These are phyloP conservation scores for Colletotrichum eleusines DNA, from an alignment of 2,329 filamentous ascomycete species.

Conservation along the genomic window DNA sequence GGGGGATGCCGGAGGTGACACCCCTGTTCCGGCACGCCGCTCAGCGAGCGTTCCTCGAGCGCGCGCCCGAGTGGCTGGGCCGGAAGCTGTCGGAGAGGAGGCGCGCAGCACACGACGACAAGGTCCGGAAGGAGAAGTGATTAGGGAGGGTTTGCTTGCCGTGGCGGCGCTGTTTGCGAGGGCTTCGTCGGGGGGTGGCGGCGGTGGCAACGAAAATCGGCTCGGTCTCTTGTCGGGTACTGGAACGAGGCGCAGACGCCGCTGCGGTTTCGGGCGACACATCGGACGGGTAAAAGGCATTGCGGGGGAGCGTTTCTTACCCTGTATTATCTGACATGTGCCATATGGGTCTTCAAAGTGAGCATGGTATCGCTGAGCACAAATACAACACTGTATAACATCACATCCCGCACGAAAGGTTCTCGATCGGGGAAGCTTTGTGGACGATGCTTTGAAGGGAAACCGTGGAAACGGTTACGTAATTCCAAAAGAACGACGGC, in stretches of 20 bases:
- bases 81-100: not conserved
- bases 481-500: not conserved
- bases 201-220: not conserved
- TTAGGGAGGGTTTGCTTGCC: not conserved
- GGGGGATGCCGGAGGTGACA: constrained; percentile 44
- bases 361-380: not conserved
- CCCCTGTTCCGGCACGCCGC: constrained; percentile 32
- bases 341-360: not conserved
- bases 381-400: not conserved
- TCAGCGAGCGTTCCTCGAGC: not conserved
- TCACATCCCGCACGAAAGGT: not conserved
- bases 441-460: not conserved
- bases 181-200: not conserved
- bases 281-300: not conserved
- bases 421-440: not conserved
- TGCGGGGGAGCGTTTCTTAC: not conserved
- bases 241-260: not conserved
- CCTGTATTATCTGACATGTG: not conserved
- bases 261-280: not conserved
- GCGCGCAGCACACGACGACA: not conserved
- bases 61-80: not conserved
- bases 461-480: not conserved
- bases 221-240: not conserved
- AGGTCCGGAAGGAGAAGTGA: constrained; percentile 10
- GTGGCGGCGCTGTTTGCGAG: not conserved